phyloP scores from a whole-genome alignment of 495 filamentous ascomycete species.

The Penicillium canescens region DNA sequence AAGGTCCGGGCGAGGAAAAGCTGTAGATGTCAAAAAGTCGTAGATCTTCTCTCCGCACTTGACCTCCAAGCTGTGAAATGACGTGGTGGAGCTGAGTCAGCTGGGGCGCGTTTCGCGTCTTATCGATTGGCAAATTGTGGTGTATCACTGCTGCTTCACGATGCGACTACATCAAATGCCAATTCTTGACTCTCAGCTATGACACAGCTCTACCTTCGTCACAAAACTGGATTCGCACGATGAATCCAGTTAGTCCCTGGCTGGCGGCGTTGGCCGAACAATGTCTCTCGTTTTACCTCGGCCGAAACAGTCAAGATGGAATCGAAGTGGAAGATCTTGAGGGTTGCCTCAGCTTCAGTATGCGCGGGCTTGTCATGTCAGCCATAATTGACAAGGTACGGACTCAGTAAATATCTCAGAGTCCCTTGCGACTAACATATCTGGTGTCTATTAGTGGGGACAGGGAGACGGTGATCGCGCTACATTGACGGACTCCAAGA shows the following conservation, averaged over 20 bases:
- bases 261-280: conserved; percentile 31
- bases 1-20: background rate
- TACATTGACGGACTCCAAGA: conserved; percentile 39
- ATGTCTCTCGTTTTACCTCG: conserved; percentile 26
- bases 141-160: background rate
- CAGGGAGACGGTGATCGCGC: conserved; percentile 13
- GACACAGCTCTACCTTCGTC: background rate
- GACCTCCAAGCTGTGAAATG: conserved; percentile 29
- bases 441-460: conserved; percentile 21
- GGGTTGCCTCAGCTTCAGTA: conserved; percentile 36
- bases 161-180: background rate
- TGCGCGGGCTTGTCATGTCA: background rate
- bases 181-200: background rate
- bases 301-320: conserved; percentile 3
- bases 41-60: conserved; percentile 21
- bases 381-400: conserved; percentile 31
- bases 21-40: background rate
- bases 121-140: conserved; percentile 22
- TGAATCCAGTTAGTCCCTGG: conserved; percentile 32
- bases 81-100: conserved; percentile 34
- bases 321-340: conserved; percentile 40
- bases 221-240: conserved; percentile 17
- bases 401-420: background rate
- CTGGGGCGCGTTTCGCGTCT: conserved; percentile 13
- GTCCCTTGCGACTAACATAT: background rate